These are phyloP conservation scores for Lentinula sp. DNA, from an alignment of 768 basidiomycete genomes.

Conservation along the genomic window DNA sequence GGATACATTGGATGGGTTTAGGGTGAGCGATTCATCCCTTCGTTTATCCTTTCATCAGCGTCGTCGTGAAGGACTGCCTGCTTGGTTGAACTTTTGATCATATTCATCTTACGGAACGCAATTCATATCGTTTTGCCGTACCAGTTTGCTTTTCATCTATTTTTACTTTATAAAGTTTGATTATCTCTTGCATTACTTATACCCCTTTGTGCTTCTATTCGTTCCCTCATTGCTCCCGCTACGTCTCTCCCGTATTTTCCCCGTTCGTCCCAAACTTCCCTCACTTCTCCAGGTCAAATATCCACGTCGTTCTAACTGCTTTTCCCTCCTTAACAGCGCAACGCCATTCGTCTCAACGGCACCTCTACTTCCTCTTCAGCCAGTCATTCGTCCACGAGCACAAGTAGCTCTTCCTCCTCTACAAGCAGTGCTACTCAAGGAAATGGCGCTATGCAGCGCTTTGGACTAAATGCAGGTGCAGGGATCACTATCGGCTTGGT, in stretches of 20 bases:
- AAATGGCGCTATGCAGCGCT: neutral
- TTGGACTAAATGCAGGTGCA: neutral
- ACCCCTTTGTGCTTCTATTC: neutral
- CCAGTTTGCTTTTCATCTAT: too few species aligned
- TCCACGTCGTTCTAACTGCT: neutral
- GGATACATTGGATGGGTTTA: constrained; percentile 34
- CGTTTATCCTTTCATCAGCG: neutral
- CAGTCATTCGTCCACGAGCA: neutral
- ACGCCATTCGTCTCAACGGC: constrained; percentile 3
- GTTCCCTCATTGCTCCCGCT: neutral
- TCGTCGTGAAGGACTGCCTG: neutral
- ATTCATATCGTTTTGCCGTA: too few species aligned
- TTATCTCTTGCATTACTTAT: neutral
- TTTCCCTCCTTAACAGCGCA: constrained; percentile 1
- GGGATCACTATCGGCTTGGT: neutral
- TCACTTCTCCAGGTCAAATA: neutral
- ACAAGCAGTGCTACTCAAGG: neutral
- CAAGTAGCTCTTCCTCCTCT: neutral
- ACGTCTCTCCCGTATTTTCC: neutral
- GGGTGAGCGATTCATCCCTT: constrained; percentile 23
- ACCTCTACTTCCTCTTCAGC: neutral
- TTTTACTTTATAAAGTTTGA: too few species aligned
- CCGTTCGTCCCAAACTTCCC: neutral
- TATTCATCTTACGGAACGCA: too few species aligned
- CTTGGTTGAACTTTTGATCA: too few species aligned